phyloP scores from a whole-genome alignment of 2,329 filamentous ascomycete genomes.

The Penicillium palitans region DNA sequence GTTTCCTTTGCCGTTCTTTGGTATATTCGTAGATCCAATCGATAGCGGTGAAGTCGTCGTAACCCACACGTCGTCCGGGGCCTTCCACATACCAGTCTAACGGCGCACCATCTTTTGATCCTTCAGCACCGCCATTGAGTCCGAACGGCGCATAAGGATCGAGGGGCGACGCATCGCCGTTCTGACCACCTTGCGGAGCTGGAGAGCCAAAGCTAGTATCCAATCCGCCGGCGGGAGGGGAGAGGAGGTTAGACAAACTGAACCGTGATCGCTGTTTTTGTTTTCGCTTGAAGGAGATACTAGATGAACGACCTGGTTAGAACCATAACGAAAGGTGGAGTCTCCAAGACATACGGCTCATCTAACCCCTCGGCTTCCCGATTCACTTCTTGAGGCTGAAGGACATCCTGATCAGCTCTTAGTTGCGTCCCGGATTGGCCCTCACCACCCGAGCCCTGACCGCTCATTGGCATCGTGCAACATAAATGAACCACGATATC shows the following conservation, averaged over 20 bases:
- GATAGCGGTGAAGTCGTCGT: constrained; percentile 94
- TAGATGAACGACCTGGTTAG: constrained; percentile 18
- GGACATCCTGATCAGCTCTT: constrained; percentile 16
- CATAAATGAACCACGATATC: constrained; percentile 23
- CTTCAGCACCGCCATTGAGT: constrained; percentile 28
- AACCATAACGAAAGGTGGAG: background rate
- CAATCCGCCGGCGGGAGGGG: constrained; percentile 30
- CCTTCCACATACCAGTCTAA: constrained; percentile 88
- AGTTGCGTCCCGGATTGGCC: constrained; percentile 13
- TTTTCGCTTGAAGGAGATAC: constrained; percentile 48
- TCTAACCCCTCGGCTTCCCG: constrained; percentile 32
- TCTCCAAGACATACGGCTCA: constrained; percentile 36
- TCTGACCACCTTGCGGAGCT: constrained; percentile 28
- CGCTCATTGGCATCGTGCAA: constrained; percentile 29
- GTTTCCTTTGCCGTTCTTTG: constrained; percentile 85
- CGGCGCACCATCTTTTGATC: constrained; percentile 43
- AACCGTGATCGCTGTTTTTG: constrained; percentile 43
- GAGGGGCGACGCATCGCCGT: constrained; percentile 31
- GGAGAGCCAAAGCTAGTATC: constrained; percentile 27
- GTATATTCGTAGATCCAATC: constrained; percentile 99
- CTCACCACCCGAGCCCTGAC: constrained; percentile 19
- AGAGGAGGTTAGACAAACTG: constrained; percentile 43
- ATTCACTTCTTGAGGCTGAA: constrained; percentile 22
- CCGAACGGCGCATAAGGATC: constrained; percentile 24
- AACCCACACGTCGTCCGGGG: constrained; percentile 83